Evolutionary conservation across 2,329 filamentous ascomycete genomes (phyloP).

Genomic region (Colletotrichum melonis): DNA sequence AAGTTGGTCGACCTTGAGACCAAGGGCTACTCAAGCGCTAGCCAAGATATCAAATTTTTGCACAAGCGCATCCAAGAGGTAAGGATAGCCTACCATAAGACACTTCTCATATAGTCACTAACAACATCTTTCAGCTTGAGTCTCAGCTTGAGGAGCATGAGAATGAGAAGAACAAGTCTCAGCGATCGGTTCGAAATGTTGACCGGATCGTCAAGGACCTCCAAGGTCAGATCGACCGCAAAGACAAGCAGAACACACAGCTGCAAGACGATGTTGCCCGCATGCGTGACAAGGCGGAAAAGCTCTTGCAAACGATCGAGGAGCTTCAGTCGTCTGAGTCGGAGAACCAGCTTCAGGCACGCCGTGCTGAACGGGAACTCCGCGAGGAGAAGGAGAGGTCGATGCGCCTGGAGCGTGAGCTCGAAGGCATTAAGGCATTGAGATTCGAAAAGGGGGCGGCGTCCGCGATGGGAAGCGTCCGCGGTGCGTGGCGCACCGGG

Average conservation of each 20-base stretch:
- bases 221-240: slow-evolving; percentile 90
- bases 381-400: slow-evolving; percentile 88
- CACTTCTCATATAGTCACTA: slow-evolving; percentile 37
- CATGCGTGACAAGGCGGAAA: slow-evolving; percentile 90
- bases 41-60: slow-evolving; percentile 94
- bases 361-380: slow-evolving; percentile 89
- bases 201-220: slow-evolving; percentile 95
- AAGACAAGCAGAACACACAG: slow-evolving; percentile 86
- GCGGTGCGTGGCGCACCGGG: slow-evolving; percentile 46
- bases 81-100: slow-evolving; percentile 48
- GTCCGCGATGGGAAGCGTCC: slow-evolving; percentile 45
- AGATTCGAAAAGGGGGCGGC: slow-evolving; percentile 69
- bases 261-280: slow-evolving; percentile 86
- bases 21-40: slow-evolving; percentile 94
- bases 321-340: slow-evolving; percentile 92
- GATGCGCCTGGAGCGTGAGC: slow-evolving; percentile 84
- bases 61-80: slow-evolving; percentile 97
- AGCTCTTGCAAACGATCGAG: slow-evolving; percentile 90
- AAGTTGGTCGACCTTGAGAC: slow-evolving; percentile 94
- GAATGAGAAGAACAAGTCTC: slow-evolving; percentile 80
- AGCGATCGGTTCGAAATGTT: slow-evolving; percentile 89
- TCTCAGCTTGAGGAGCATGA: slow-evolving; percentile 87
- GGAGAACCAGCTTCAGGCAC: slow-evolving; percentile 80
- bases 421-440: slow-evolving; percentile 86
- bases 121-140: slow-evolving; percentile 75